These are phyloP conservation scores for Sphaerulina populicola DNA, from an alignment of 2,329 filamentous ascomycete genomes.

Conservation along the genomic window DNA sequence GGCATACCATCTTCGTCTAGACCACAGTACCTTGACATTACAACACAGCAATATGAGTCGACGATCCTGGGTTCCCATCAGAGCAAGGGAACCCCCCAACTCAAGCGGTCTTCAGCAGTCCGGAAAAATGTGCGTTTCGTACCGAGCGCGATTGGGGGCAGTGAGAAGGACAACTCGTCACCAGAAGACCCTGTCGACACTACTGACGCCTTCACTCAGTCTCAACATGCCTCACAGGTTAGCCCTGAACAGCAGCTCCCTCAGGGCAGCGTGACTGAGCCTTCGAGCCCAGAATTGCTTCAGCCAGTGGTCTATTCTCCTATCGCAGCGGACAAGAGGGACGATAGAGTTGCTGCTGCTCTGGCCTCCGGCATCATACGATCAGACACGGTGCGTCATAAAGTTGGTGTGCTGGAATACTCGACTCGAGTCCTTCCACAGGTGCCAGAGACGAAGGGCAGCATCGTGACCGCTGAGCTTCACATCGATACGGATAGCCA, in stretches of 20 bases:
- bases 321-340: background rate
- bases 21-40: background rate
- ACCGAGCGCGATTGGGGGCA: slow-evolving; percentile 10
- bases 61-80: background rate
- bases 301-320: slow-evolving; percentile 13
- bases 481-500: slow-evolving; percentile 12
- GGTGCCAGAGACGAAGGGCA: background rate
- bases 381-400: slow-evolving; percentile 3
- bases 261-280: background rate
- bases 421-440: slow-evolving; percentile 3
- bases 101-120: slow-evolving; percentile 6
- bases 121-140: slow-evolving; percentile 15
- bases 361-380: slow-evolving; percentile 3
- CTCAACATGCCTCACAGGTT: slow-evolving; percentile 11
- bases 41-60: background rate
- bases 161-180: slow-evolving; percentile 1
- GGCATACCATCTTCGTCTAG: background rate
- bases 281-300: slow-evolving; percentile 2
- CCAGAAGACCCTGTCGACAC: slow-evolving; percentile 6
- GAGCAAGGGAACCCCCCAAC: background rate
- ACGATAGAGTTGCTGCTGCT: slow-evolving; percentile 4
- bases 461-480: background rate
- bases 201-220: slow-evolving; percentile 17
- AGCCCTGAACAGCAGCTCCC: slow-evolving; percentile 8
- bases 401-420: slow-evolving; percentile 5